phyloP scores from a whole-genome alignment of 2,329 filamentous ascomycete species.

The Exophiala sp. region DNA sequence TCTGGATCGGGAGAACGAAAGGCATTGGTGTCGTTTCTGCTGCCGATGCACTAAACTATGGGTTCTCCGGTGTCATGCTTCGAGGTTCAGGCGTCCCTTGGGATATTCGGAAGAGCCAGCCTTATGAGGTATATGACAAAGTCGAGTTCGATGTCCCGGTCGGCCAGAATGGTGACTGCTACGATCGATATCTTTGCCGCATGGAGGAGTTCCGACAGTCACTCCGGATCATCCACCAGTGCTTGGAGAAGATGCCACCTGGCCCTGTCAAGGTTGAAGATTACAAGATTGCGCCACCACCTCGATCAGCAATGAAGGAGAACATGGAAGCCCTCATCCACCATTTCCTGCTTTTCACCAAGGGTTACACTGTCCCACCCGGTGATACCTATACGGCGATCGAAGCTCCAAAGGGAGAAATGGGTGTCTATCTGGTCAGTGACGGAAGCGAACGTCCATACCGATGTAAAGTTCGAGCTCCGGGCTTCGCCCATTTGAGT shows the following conservation, averaged over 20 bases:
- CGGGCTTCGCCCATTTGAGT: slow-evolving; percentile 88
- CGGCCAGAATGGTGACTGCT: slow-evolving; percentile 95
- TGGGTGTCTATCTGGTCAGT: slow-evolving; percentile 94
- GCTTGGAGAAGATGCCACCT: slow-evolving; percentile 96
- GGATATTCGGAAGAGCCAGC: slow-evolving; percentile 93
- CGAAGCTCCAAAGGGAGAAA: slow-evolving; percentile 99
- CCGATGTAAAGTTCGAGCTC: slow-evolving; percentile 93
- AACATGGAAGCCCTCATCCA: slow-evolving; percentile 99
- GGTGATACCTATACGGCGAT: slow-evolving; percentile 98
- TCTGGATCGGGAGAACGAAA: slow-evolving; percentile 92
- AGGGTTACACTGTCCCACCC: slow-evolving; percentile 93
- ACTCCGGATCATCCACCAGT: slow-evolving; percentile 96
- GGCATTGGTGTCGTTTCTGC: slow-evolving; percentile 88
- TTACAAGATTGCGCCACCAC: slow-evolving; percentile 95
- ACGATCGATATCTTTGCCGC: slow-evolving; percentile 96
- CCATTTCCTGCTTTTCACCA: slow-evolving; percentile 97
- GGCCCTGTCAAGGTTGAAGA: slow-evolving; percentile 94
- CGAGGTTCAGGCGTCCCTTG: slow-evolving; percentile 92
- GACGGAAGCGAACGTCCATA: slow-evolving; percentile 96
- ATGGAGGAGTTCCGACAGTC: slow-evolving; percentile 99
- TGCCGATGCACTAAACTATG: slow-evolving; percentile 91
- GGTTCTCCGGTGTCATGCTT: slow-evolving; percentile 96
- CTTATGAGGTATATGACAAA: slow-evolving; percentile 95
- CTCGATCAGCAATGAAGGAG: slow-evolving; percentile 98
- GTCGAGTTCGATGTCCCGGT: slow-evolving; percentile 98